These are phyloP conservation scores for Aspergillus costaricaensis DNA, from an alignment of 2,329 filamentous ascomycete genomes.

Conservation along the genomic window DNA sequence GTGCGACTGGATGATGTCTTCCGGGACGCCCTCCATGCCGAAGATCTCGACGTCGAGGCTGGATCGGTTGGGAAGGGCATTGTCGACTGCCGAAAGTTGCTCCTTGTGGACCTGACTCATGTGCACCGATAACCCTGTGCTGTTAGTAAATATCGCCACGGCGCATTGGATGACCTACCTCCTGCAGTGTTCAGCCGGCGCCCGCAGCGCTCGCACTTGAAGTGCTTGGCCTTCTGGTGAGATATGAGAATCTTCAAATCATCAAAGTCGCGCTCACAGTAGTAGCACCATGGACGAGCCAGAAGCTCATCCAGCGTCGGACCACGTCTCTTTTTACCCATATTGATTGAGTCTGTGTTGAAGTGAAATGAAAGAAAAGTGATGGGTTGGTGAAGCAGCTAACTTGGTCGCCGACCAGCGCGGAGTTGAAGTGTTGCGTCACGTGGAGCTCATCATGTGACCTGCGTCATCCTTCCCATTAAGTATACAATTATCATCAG, in stretches of 20 bases:
- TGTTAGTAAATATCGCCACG: not conserved
- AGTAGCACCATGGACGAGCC: constrained; percentile 92
- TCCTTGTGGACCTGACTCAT: constrained; percentile 99
- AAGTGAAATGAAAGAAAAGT: not conserved
- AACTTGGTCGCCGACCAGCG: not conserved
- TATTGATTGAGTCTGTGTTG: constrained; percentile 42
- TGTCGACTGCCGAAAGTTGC: constrained; percentile 81
- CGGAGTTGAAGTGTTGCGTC: not conserved
- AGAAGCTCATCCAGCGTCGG: constrained; percentile 88
- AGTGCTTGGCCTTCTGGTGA: constrained; percentile 99
- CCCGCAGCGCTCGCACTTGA: constrained; percentile 91
- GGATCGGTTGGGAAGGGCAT: constrained; percentile 83
- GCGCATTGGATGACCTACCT: constrained; percentile 58
- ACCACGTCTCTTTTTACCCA: constrained; percentile 89
- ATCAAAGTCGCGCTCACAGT: constrained; percentile 98
- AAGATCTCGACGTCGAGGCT: constrained; percentile 94
- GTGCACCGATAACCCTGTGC: constrained; percentile 83
- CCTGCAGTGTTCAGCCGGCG: constrained; percentile 90
- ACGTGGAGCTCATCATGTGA: not conserved
- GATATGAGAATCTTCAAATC: constrained; percentile 95
- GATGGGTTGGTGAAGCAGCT: not conserved
- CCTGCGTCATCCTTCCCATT: not conserved
- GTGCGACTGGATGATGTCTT: constrained; percentile 79
- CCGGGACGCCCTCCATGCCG: constrained; percentile 94
- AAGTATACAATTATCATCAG: not conserved